These are phyloP conservation scores for Russula foetens DNA, from an alignment of 768 basidiomycete genomes.

Conservation along the genomic window DNA sequence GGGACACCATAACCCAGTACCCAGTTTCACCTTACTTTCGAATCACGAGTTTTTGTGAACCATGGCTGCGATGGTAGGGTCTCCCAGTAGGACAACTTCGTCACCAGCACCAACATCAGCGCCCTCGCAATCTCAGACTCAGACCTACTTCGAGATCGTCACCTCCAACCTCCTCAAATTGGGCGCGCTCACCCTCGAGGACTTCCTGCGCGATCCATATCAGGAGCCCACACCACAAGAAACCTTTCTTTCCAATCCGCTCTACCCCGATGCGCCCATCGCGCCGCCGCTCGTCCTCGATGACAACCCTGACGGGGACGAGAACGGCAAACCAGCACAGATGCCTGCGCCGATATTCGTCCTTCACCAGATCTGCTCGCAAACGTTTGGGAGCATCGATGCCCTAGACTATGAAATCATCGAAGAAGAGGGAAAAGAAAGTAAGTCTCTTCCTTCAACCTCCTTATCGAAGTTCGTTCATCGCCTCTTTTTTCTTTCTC, in stretches of 20 bases:
- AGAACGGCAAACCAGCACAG: background rate
- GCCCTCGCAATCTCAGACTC: background rate
- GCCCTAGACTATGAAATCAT: constrained; percentile 21
- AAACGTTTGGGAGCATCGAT: constrained; percentile 22
- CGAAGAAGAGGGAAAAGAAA: constrained; percentile 16
- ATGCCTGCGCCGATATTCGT: constrained; percentile 12
- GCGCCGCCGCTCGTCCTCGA: background rate
- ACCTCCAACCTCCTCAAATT: constrained; percentile 14
- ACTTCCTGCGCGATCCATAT: constrained; percentile 8
- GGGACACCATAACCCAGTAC: background rate
- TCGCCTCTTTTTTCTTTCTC: background rate
- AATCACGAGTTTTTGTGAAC: too few species aligned
- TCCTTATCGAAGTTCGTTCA: background rate
- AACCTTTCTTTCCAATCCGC: constrained; percentile 9
- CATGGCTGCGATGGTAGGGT: background rate
- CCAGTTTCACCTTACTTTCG: too few species aligned
- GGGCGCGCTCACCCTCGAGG: constrained; percentile 15
- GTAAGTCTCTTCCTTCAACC: background rate
- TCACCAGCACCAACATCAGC: too few species aligned
- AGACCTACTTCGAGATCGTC: constrained; percentile 10
- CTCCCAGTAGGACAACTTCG: background rate
- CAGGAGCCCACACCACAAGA: constrained; percentile 4
- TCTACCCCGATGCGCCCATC: constrained; percentile 7
- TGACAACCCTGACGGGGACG: background rate
- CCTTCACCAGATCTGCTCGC: constrained; percentile 23